Base-by-base conservation (phyloP, 169 alveolate species). In the Plasmodium relictum region DNA sequence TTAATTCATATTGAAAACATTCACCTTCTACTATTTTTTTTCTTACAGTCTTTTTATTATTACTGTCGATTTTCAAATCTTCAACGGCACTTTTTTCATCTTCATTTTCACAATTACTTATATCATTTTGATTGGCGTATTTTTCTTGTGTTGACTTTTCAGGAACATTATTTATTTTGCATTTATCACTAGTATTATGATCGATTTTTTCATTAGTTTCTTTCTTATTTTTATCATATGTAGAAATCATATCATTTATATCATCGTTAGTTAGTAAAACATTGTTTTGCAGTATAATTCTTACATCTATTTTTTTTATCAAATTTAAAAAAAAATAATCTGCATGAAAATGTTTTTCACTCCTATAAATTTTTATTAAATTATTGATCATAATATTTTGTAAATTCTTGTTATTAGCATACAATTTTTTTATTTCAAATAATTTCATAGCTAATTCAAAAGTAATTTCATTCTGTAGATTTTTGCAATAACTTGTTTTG, bases 311-410 rank as follows among this genome's bases (percentile, higher is more conserved):
- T 18, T 80, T 80, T 50, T 80, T 52, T 9, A 80, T 80, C 48
- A 31, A 80, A 68, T 56, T 65, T 50, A 80, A 41, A 54, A 80
- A 26, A 44, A 50, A 58, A 44, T 80, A 24, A 68, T 80, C 63
- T 54, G 66, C 56, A 44, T 65, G 78, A 56, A 80, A 59, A 80
- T 80, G 72, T 52, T 39, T 80, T 68, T 80, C 90, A 2, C 83
- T 80, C 66, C 66, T 66, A 66, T 80, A 80, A 66, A 80, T 80
- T 80, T 68, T 80, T 70, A 80, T 80, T 58, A 80, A 69, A 54
- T 80, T 80, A 66, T 80, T 80, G 26, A 80, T 80, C 78, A 80
- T 65, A 65, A 68, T 22, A 80, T 80, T 80, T 80, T 80, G 90
- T 39, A 80, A 68, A 37, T 54, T 48, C 18, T 44, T 44, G 66